Percentiles rank a stretch among this genome's conserved stretches.
Conservation (phyloP, 2,329 filamentous ascomycete species). For the Lecanicillium sp. region DNA sequence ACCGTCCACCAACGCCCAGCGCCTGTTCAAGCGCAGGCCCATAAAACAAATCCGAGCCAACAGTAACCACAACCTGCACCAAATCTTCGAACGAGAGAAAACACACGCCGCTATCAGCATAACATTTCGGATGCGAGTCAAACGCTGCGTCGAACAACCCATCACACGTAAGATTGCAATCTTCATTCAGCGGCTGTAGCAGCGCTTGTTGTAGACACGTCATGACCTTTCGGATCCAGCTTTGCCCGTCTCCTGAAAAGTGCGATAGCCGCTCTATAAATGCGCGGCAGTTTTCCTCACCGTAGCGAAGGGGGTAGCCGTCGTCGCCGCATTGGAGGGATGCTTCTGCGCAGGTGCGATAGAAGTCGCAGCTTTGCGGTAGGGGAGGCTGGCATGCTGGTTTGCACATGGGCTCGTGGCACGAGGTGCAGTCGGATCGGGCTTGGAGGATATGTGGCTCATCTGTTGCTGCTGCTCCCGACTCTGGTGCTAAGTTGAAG, state of each 20-base stretch:
- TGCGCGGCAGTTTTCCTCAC: constrained; percentile 1
- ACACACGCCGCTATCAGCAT: constrained; percentile 10
- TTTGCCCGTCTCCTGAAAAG: background rate
- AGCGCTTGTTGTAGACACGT: constrained; percentile 7
- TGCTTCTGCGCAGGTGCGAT: constrained; percentile 3
- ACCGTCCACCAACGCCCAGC: too few species aligned
- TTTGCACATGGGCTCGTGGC: constrained; percentile 9
- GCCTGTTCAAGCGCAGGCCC: constrained; percentile 1
- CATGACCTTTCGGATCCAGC: constrained; percentile 9
- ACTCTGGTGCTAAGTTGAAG: too few species aligned
- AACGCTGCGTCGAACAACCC: constrained; percentile 5
- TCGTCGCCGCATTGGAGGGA: constrained; percentile 3
- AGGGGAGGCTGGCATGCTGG: constrained; percentile 3
- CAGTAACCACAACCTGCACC: constrained; percentile 8
- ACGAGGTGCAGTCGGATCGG: background rate
- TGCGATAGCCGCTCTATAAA: background rate
- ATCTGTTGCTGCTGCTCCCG: too few species aligned
- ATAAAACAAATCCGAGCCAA: constrained; percentile 3
- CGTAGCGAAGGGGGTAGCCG: constrained; percentile 6
- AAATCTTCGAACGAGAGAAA: constrained; percentile 7
- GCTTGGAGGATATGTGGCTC: too few species aligned
- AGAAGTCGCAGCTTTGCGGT: constrained; percentile 8
- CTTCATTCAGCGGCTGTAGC: background rate
- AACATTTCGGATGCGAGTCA: constrained; percentile 10
- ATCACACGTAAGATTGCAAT: constrained; percentile 6